A percentile compares a stretch with the other conserved stretches of the same genome.
phyloP scores from a whole-genome alignment of 306 rosid genomes.

The Gleditsia sinensis region DNA sequence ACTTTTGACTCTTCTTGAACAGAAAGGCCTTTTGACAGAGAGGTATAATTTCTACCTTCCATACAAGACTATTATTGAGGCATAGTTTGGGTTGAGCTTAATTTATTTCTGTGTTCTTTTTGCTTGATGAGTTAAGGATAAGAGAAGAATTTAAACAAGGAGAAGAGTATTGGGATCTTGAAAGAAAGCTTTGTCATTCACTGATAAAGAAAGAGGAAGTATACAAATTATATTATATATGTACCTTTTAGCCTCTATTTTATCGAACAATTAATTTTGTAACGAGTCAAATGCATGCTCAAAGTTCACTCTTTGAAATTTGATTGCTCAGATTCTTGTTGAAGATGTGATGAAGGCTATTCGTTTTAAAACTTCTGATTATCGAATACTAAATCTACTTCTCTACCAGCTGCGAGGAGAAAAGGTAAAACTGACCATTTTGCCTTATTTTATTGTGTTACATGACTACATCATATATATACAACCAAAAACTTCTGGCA shows the following conservation, averaged over 20 bases:
- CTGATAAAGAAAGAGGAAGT: conserved; percentile 60
- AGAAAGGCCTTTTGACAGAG: conserved; percentile 61
- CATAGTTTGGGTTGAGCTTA: conserved; percentile 19
- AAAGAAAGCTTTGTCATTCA: conserved; percentile 85
- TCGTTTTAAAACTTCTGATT: conserved; percentile 88
- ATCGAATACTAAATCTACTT: conserved; percentile 87
- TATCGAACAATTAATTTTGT: background rate
- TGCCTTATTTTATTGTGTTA: conserved; percentile 7
- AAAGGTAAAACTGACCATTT: conserved; percentile 58
- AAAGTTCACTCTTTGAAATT: conserved; percentile 16
- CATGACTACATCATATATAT: too few relatives aligned
- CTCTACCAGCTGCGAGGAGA: conserved; percentile 78
- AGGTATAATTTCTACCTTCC: conserved; percentile 49
- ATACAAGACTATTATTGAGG: background rate
- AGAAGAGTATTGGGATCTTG: conserved; percentile 88
- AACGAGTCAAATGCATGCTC: background rate
- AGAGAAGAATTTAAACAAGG: conserved; percentile 71
- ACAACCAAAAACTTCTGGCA: too few relatives aligned
- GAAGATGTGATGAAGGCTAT: conserved; percentile 82
- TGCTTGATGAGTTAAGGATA: conserved; percentile 53
- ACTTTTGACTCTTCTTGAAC: conserved; percentile 54
- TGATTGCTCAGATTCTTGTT: conserved; percentile 58
- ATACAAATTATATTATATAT: conserved; percentile 15
- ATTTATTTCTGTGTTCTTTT: conserved; percentile 25
- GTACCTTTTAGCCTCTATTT: conserved; percentile 10